Base-by-base conservation (phyloP, 2,329 filamentous ascomycete genomes). In the Penicillium sp. region DNA sequence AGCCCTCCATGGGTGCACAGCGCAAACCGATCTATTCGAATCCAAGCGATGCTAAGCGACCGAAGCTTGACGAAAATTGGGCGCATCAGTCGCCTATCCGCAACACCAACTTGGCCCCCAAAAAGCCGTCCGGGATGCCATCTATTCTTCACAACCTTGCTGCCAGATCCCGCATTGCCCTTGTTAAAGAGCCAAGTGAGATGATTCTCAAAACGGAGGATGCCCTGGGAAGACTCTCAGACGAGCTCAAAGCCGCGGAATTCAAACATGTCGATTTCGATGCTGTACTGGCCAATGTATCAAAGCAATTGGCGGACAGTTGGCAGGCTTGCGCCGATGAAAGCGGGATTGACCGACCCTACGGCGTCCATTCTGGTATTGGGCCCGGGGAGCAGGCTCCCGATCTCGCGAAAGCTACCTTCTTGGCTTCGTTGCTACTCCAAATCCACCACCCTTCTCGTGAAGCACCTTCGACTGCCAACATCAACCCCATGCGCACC, bases 141-240 rank as follows among this genome's bases (percentile, higher is more conserved):
- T 73, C 78, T 6, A 81, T 95, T 52, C 87, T 87, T 28, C 86
- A 84, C 64, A 83, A 84, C 53, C 69, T 90, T 9, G 83, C 74
- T 64, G 72, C 66, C 64, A 80, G 64, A 67, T 76, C 69, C 38
- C 77, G 77, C 32, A 72, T 78, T 31, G 80, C 85, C 1, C 61
- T 70, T 17, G 72, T 94, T 40, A 75, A 75, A 4, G 91, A 96
- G 68, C 73, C 83, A 1, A 81, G 84, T 53, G 76, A 83, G 40
- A 68, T 95, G 19, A 81, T 96, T 40, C 70, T 94, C 31, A 76
- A 80, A 43, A 94, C 87, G 10, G 90, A 96, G 64, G 77, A 81
- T 34, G 70, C 88, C 35, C 72, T 95, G 34, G 76, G 76, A 43
- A 75, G 75, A 45, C 72, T 90, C 17, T 87, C 87, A 57, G 76